phyloP scores from a whole-genome alignment of 305 asterid genomes.

The Fraxinus angustifolia region DNA sequence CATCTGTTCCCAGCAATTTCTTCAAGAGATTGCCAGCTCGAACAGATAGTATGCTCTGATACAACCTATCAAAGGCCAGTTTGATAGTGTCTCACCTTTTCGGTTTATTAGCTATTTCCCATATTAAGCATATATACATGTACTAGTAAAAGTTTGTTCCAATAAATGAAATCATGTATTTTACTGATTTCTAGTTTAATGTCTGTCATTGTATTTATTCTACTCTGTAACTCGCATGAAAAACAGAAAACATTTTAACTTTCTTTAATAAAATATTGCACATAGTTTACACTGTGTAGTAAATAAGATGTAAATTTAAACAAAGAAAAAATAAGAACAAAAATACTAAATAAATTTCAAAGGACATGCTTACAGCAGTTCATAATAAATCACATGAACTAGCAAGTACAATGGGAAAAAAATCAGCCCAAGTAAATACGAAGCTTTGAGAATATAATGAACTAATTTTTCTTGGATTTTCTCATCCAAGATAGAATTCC shows the following conservation, averaged over 20 bases:
- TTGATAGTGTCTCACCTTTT: neutral
- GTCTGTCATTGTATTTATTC: neutral
- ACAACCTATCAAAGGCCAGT: neutral
- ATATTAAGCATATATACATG: neutral
- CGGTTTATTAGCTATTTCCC: neutral
- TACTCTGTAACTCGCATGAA: neutral
- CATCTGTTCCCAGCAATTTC: conserved; percentile 47
- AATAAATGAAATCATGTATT: neutral
- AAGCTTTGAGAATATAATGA: neutral
- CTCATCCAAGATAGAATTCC: neutral
- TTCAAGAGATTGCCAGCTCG: conserved; percentile 44
- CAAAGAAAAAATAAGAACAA: neutral
- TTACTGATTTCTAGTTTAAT: neutral
- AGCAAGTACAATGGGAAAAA: neutral
- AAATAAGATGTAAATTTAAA: neutral
- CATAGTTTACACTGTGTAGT: too few relatives aligned
- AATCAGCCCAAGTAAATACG: neutral
- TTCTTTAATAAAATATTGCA: neutral
- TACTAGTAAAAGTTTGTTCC: neutral
- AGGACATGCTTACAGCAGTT: neutral
- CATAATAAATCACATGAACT: neutral
- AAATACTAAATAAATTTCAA: neutral
- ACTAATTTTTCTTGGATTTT: neutral
- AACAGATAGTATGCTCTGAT: conserved; percentile 42
- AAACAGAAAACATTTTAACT: neutral